Evolutionary conservation across 2,329 filamentous ascomycete species (phyloP).

Genomic region (Xylariaceae sp.): DNA sequence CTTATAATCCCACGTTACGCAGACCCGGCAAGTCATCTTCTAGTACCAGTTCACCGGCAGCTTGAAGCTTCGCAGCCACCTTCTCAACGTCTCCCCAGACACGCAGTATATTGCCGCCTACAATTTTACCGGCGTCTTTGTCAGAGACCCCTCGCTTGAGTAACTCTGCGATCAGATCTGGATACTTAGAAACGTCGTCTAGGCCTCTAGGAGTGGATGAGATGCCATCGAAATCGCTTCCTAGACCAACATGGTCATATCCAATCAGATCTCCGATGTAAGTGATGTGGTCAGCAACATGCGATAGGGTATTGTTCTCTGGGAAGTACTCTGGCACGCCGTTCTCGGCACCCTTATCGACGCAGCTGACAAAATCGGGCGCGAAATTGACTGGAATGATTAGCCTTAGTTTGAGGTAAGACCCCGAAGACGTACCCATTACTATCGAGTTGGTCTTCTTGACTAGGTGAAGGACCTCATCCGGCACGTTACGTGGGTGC

Average conservation of each 20-base stretch:
- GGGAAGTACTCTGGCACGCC: slow-evolving; percentile 71
- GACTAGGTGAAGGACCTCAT: slow-evolving; percentile 78
- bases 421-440: slow-evolving; percentile 57
- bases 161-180: slow-evolving; percentile 75
- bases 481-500: slow-evolving; percentile 88
- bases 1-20: neutral
- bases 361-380: slow-evolving; percentile 81
- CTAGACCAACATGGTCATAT: slow-evolving; percentile 84
- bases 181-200: slow-evolving; percentile 84
- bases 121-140: slow-evolving; percentile 72
- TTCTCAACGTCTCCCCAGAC: slow-evolving; percentile 82
- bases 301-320: slow-evolving; percentile 70
- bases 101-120: slow-evolving; percentile 78
- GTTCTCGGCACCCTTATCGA: slow-evolving; percentile 57
- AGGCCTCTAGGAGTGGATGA: slow-evolving; percentile 67
- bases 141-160: slow-evolving; percentile 74
- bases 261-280: slow-evolving; percentile 84
- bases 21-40: slow-evolving; percentile 53
- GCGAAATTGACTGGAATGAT: slow-evolving; percentile 69
- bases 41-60: slow-evolving; percentile 52
- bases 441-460: slow-evolving; percentile 74
- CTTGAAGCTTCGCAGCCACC: slow-evolving; percentile 69
- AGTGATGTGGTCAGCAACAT: slow-evolving; percentile 78
- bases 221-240: slow-evolving; percentile 89
- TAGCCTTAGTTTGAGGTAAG: neutral